These are phyloP conservation scores for Aspergillus sp. DNA, from an alignment of 2,329 filamentous ascomycete genomes.

Conservation along the genomic window DNA sequence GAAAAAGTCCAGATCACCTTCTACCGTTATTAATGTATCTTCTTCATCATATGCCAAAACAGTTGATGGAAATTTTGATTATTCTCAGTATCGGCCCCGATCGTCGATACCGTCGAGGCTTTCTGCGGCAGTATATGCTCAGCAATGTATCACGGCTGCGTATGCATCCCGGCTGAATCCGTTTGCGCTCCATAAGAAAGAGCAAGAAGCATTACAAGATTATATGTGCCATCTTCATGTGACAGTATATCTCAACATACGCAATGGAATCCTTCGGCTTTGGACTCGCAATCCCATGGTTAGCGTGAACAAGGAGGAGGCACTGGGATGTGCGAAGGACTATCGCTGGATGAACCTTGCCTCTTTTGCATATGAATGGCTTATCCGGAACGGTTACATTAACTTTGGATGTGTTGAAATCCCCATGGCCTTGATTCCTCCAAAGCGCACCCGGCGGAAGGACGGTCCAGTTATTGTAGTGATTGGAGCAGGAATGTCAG, in stretches of 20 bases:
- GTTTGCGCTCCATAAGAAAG: constrained; percentile 78
- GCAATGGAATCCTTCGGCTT: constrained; percentile 85
- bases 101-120: constrained; percentile 79
- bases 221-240: constrained; percentile 85
- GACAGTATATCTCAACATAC: constrained; percentile 91
- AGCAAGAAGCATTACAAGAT: constrained; percentile 73
- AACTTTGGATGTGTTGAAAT: constrained; percentile 89
- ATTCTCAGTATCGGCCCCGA: constrained; percentile 60
- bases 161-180: constrained; percentile 86
- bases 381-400: constrained; percentile 86
- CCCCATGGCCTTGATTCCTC: constrained; percentile 41
- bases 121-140: constrained; percentile 72
- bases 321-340: constrained; percentile 84
- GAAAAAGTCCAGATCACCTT: constrained; percentile 22
- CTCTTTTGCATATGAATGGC: constrained; percentile 86
- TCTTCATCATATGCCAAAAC: constrained; percentile 12
- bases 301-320: constrained; percentile 76
- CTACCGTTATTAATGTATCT: constrained; percentile 12
- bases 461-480: constrained; percentile 72
- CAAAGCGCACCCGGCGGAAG: constrained; percentile 39
- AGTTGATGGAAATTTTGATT: constrained; percentile 23
- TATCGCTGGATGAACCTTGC: constrained; percentile 84
- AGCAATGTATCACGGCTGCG: constrained; percentile 83
- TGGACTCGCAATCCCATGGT: constrained; percentile 86
- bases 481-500: constrained; percentile 90